A percentile compares a stretch with the other conserved stretches of the same genome.
Conservation (phyloP, 805 yeast species). For the Nakazawaea wyomingensis region DNA sequence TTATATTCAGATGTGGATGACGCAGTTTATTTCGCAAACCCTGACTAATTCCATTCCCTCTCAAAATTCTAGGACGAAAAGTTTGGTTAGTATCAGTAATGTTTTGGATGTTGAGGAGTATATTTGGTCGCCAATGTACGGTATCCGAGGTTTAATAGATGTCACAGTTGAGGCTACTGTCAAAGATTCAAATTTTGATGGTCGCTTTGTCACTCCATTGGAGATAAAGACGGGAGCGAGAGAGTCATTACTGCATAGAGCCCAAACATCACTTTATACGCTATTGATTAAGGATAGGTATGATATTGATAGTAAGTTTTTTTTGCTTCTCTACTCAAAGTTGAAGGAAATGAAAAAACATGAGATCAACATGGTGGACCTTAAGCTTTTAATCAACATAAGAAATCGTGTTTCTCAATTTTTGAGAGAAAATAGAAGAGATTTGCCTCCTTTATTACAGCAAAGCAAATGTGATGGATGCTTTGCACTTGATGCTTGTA, state of each 20-base stretch:
- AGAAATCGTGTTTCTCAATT: constrained; percentile 65
- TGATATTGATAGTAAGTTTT: constrained; percentile 57
- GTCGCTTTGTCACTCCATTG: constrained; percentile 64
- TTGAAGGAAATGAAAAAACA: constrained; percentile 49
- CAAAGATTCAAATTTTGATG: constrained; percentile 28
- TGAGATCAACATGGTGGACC: constrained; percentile 47
- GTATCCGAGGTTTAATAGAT: constrained; percentile 85
- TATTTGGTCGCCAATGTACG: constrained; percentile 87
- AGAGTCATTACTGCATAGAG: constrained; percentile 64
- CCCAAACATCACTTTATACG: constrained; percentile 82
- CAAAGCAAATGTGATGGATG: constrained; percentile 60
- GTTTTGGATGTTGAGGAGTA: constrained; percentile 85
- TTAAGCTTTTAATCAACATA: constrained; percentile 62
- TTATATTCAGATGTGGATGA: constrained; percentile 49
- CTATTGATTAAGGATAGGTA: constrained; percentile 76
- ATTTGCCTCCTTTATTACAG: constrained; percentile 49
- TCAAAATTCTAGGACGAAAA: constrained; percentile 23
- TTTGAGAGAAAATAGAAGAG: constrained; percentile 44
- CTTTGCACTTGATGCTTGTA: constrained; percentile 49
- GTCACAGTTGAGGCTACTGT: constrained; percentile 68
- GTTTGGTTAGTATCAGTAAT: constrained; percentile 50
- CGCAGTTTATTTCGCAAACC: constrained; percentile 1
- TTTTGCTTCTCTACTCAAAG: constrained; percentile 71
- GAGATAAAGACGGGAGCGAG: constrained; percentile 84
- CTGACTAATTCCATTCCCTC: constrained; percentile 12